These are phyloP conservation scores for Chamaecyparis obtusa DNA, from an alignment of 75 land plant species.

Conservation along the genomic window DNA sequence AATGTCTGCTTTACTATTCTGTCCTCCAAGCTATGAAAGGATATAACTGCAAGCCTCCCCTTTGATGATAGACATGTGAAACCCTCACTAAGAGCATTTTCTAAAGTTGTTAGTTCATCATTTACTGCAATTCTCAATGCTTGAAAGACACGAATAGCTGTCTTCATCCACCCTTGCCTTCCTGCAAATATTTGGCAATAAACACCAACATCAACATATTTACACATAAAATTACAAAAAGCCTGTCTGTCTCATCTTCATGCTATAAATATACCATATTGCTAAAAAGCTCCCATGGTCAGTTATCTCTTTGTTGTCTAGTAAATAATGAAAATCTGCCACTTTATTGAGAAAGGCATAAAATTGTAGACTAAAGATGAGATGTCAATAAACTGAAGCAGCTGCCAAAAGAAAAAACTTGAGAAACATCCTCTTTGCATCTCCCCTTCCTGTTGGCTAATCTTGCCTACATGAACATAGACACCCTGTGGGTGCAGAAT, in stretches of 20 bases:
- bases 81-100: constrained; percentile 63
- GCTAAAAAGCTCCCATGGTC: not conserved
- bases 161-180: constrained; percentile 90
- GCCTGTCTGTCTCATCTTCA: not conserved
- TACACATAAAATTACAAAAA: not conserved
- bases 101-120: constrained; percentile 78
- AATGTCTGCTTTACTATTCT: constrained; percentile 90
- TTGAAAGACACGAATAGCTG: constrained; percentile 91
- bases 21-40: constrained; percentile 99
- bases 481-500: not conserved
- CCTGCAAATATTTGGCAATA: constrained; percentile 34
- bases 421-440: not conserved
- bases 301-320: not conserved
- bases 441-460: not conserved
- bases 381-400: not conserved
- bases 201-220: not conserved
- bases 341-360: not conserved
- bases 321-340: not conserved
- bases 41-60: constrained; percentile 93
- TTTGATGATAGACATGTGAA: constrained; percentile 74
- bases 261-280: not conserved
- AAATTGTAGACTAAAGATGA: not conserved
- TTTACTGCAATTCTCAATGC: constrained; percentile 97
- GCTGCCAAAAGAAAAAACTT: not conserved
- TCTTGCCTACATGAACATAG: not conserved